Percentiles rank a stretch among this genome's conserved stretches.
Conservation (phyloP, 1,139 yeast species). For the Barnettozyma hawaiiensis region DNA sequence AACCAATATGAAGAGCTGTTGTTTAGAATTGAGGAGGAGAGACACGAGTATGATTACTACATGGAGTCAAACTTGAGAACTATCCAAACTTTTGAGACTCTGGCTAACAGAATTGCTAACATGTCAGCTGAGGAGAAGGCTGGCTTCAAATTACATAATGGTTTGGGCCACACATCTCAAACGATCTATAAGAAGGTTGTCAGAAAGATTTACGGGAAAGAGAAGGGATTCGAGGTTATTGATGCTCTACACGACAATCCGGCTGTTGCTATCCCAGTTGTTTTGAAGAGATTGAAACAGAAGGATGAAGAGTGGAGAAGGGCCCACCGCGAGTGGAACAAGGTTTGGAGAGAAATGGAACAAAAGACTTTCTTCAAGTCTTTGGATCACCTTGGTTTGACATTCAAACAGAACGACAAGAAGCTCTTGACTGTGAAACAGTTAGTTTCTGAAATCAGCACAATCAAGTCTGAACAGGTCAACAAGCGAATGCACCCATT, state of each 20-base stretch:
- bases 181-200: constrained; percentile 93
- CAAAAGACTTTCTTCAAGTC: constrained; percentile 92
- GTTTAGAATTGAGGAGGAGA: constrained; percentile 93
- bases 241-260: constrained; percentile 95
- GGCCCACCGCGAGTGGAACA: constrained; percentile 98
- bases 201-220: constrained; percentile 87
- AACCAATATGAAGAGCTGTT: constrained; percentile 95
- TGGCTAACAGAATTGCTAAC: constrained; percentile 88
- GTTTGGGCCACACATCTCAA: constrained; percentile 83
- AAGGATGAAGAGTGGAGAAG: constrained; percentile 99
- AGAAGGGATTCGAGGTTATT: constrained; percentile 91
- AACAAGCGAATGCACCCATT: constrained; percentile 77
- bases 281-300: constrained; percentile 85
- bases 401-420: constrained; percentile 95
- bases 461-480: constrained; percentile 82
- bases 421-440: constrained; percentile 86
- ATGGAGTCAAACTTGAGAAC: constrained; percentile 94
- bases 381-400: constrained; percentile 88
- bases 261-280: constrained; percentile 90
- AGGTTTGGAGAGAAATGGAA: constrained; percentile 98
- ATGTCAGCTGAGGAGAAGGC: constrained; percentile 91
- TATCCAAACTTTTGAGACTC: constrained; percentile 90
- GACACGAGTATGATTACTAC: constrained; percentile 93
- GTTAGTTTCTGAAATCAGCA: constrained; percentile 83
- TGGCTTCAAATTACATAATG: constrained; percentile 81